phyloP scores from a whole-genome alignment of 805 yeast genomes.

The Lachancea nothofagi region DNA sequence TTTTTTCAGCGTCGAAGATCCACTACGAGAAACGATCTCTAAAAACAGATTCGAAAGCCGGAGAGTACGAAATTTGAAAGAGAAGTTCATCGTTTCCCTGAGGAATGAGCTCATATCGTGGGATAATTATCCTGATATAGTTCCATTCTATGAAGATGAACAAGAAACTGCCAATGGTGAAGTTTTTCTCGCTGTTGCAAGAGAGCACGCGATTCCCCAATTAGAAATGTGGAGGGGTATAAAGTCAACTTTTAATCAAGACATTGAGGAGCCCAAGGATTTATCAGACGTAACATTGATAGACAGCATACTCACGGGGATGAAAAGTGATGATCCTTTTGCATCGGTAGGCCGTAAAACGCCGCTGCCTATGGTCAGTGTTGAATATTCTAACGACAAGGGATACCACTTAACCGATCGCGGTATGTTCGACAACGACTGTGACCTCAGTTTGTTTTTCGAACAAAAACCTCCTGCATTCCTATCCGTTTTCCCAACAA shows the following conservation, averaged over 20 bases:
- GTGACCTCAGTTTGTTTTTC: slow-evolving; percentile 3
- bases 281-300: neutral
- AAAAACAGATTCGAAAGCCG: slow-evolving; percentile 8
- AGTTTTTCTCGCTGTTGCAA: neutral
- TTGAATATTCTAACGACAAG: neutral
- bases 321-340: slow-evolving; percentile 1
- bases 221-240: neutral
- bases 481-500: neutral
- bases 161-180: neutral
- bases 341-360: neutral
- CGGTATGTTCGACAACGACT: slow-evolving; percentile 4
- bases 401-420: slow-evolving; percentile 1
- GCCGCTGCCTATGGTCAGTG: neutral
- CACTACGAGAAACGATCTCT: slow-evolving; percentile 3
- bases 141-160: neutral
- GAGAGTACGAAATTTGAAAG: slow-evolving; percentile 8
- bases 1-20: neutral
- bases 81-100: slow-evolving; percentile 6
- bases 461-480: slow-evolving; percentile 2
- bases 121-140: slow-evolving; percentile 8
- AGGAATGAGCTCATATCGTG: slow-evolving; percentile 6
- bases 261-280: neutral
- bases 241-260: neutral
- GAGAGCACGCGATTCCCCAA: neutral
- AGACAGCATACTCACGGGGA: neutral